phyloP scores from a whole-genome alignment of 495 filamentous ascomycete genomes.

The Podospora bellae-mahoneyi region DNA sequence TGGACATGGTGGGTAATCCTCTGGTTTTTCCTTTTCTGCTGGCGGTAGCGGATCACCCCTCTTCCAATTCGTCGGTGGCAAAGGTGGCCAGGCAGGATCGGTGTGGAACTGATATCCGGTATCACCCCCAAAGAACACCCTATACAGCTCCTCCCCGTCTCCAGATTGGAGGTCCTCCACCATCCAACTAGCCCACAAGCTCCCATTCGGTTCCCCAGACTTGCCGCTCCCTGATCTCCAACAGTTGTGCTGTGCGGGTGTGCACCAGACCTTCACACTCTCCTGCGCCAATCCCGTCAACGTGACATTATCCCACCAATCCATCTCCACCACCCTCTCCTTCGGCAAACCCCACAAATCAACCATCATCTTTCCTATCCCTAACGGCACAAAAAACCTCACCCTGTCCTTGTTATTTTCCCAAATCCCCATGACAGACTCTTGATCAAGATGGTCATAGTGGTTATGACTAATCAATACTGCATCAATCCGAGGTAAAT shows the following conservation, averaged over 20 bases:
- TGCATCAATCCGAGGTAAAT: constrained; percentile 48
- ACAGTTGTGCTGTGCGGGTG: constrained; percentile 48
- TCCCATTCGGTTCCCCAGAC: constrained; percentile 24
- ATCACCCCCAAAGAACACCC: constrained; percentile 34
- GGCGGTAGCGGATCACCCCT: background rate
- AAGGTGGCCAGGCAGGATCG: constrained; percentile 28
- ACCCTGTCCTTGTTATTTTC: constrained; percentile 28
- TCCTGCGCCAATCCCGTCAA: constrained; percentile 27
- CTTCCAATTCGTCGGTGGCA: constrained; percentile 7
- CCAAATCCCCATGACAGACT: constrained; percentile 41
- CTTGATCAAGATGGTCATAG: constrained; percentile 51
- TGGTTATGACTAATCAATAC: constrained; percentile 54
- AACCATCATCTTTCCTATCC: constrained; percentile 36
- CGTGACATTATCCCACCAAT: constrained; percentile 50
- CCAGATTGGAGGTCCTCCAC: constrained; percentile 27
- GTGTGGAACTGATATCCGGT: constrained; percentile 34
- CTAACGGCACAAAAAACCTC: constrained; percentile 45
- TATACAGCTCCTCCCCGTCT: too few species aligned
- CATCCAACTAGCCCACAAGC: constrained; percentile 54
- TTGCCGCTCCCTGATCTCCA: constrained; percentile 34
- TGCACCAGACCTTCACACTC: constrained; percentile 34
- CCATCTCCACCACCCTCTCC: constrained; percentile 45
- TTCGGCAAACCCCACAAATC: constrained; percentile 37
- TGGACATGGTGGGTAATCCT: constrained; percentile 26
- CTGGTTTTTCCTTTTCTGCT: constrained; percentile 8